A percentile compares a stretch with the other conserved stretches of the same genome.
Conservation (phyloP, 441 rosid species). For the Gossypium aridum region DNA sequence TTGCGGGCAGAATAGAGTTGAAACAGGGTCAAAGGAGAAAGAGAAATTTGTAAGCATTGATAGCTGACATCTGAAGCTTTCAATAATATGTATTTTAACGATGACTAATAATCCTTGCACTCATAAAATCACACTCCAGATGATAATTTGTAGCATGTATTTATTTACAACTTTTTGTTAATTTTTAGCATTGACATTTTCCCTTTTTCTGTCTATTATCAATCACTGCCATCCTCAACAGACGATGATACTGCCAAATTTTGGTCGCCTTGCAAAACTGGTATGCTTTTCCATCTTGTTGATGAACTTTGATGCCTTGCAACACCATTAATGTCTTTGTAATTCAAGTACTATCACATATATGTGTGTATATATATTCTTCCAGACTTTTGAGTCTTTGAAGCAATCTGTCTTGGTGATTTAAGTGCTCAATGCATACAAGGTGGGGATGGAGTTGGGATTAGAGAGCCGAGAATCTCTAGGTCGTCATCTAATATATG, state of each 20-base stretch:
- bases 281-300: slow-evolving; percentile 26
- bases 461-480: neutral
- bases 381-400: neutral
- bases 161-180: slow-evolving; percentile 7
- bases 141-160: neutral
- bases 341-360: neutral
- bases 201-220: neutral
- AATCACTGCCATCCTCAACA: slow-evolving; percentile 30
- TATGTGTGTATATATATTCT: neutral
- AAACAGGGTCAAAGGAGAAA: slow-evolving; percentile 69
- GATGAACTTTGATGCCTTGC: neutral
- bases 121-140: neutral
- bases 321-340: neutral
- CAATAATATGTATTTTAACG: neutral
- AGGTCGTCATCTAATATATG: neutral
- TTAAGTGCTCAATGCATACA: neutral
- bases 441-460: neutral
- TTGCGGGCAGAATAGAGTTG: slow-evolving; percentile 86
- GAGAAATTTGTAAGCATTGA: slow-evolving; percentile 65
- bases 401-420: neutral
- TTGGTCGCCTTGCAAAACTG: slow-evolving; percentile 80
- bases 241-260: slow-evolving; percentile 86
- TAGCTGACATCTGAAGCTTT: slow-evolving; percentile 5
- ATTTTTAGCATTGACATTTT: slow-evolving; percentile 9
- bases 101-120: neutral